These are phyloP conservation scores for Nannochloropsis salina DNA, from an alignment of 108 stramenopile genomes.

Conservation along the genomic window DNA sequence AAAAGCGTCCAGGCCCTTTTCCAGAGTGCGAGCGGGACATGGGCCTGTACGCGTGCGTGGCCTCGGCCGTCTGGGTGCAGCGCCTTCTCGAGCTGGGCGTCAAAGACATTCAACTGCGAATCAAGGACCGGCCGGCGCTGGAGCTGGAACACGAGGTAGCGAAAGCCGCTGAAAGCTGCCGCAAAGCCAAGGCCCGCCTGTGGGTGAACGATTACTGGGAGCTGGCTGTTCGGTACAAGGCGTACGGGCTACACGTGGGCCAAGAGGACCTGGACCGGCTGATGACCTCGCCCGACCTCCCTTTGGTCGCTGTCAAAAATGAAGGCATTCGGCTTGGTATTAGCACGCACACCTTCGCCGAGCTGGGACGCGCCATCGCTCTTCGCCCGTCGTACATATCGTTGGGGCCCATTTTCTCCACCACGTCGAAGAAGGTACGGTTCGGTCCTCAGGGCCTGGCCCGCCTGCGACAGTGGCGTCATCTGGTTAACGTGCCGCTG, in stretches of 20 bases:
- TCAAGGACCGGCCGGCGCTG: conserved; percentile 28
- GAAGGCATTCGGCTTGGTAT: conserved; percentile 70
- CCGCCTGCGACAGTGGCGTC: conserved; percentile 66
- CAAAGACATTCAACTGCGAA: conserved; percentile 43
- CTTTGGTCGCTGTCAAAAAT: background rate
- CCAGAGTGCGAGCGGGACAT: background rate
- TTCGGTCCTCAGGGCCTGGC: conserved; percentile 79
- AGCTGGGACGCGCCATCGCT: conserved; percentile 73
- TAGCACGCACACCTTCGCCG: conserved; percentile 81
- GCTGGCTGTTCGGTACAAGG: conserved; percentile 64
- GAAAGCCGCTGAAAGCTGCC: conserved; percentile 48
- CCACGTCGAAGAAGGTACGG: conserved; percentile 69
- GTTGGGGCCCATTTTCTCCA: conserved; percentile 77
- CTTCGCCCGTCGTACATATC: conserved; percentile 77
- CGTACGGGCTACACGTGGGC: conserved; percentile 83
- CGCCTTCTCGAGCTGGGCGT: conserved; percentile 35
- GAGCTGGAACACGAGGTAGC: conserved; percentile 30
- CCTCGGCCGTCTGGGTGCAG: conserved; percentile 27
- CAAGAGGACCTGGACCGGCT: conserved; percentile 73
- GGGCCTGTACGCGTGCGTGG: conserved; percentile 11
- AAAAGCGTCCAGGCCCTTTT: background rate
- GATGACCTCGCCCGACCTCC: background rate
- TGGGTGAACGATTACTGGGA: conserved; percentile 89
- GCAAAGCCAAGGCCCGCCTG: conserved; percentile 60
- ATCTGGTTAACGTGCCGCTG: conserved; percentile 70